Evolutionary conservation across 352 stramenopile genomes (phyloP).

Genomic region (Peronospora belbahrii): DNA sequence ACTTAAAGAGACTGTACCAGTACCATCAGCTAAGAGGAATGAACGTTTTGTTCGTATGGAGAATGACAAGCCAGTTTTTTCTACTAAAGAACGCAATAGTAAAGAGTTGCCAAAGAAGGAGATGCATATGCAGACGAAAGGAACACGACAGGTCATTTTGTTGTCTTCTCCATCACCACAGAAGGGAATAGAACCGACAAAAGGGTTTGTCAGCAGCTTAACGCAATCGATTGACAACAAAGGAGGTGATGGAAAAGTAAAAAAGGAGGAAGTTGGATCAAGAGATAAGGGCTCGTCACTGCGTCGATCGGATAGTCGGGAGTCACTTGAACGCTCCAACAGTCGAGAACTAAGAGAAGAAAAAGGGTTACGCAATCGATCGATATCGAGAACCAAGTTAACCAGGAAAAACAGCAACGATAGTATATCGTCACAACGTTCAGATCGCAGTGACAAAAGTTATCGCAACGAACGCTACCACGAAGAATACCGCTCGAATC

Average conservation of each 20-base stretch:
- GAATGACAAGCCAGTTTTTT: background rate
- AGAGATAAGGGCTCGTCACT: constrained; percentile 8
- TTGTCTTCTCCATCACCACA: constrained; percentile 29
- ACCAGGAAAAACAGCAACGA: constrained; percentile 49
- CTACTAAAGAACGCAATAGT: background rate
- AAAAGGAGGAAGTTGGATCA: constrained; percentile 7
- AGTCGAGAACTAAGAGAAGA: constrained; percentile 14
- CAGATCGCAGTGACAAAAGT: constrained; percentile 33
- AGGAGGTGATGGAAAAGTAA: constrained; percentile 10
- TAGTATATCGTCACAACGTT: constrained; percentile 43
- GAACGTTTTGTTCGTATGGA: constrained; percentile 17
- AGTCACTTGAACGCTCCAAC: constrained; percentile 12
- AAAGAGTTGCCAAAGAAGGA: constrained; percentile 15
- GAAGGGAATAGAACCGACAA: constrained; percentile 15
- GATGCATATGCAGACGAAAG: constrained; percentile 24
- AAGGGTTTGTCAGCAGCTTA: constrained; percentile 36
- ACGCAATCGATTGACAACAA: constrained; percentile 22
- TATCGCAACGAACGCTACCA: constrained; percentile 26
- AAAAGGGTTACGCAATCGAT: constrained; percentile 14
- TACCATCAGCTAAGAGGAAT: constrained; percentile 10
- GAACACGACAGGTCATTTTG: constrained; percentile 24
- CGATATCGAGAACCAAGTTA: constrained; percentile 21
- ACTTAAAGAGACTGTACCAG: constrained; percentile 25
- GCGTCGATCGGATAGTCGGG: constrained; percentile 16
- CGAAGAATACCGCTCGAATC: constrained; percentile 18